Evolutionary conservation across 2,329 filamentous ascomycete species (phyloP), one percentile per base, ranked within the genome.

Genomic region (Cordyceps pruinosa): DNA sequence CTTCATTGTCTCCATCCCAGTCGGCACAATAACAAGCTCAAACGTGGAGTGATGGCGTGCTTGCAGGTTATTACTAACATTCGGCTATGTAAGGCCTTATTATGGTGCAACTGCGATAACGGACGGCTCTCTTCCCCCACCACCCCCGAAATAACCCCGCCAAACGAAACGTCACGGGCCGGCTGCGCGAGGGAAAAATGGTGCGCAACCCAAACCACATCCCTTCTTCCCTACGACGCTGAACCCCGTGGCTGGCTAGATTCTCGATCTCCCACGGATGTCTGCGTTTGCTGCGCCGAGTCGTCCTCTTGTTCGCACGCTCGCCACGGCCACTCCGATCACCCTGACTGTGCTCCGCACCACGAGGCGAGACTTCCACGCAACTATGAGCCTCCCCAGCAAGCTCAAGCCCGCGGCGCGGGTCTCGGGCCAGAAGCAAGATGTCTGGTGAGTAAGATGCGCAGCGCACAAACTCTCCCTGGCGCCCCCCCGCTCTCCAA

Each of bases 401-500:
- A 80, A 79, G 65, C 66, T 80, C 35, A 76, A 76, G 70, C 78
- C 78, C 37, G 78, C 78, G 5, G 75, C 76, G 26, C 68, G 78
- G 26, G 78, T 81, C 19, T 73, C 76, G 10, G 75, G 75, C 23
- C 74, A 77, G 65, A 71, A 74, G 66, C 76, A 80, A 61, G 74
- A 81, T 75, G 78, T 81, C 39, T 81, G 78, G 78, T 79, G 61
- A 68, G 75, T 62, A 42, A 39, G 21, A 23, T n/a, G n/a, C n/a
- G n/a, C n/a, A n/a, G n/a, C n/a, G n/a, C 21, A 25, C 3, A 21
- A 42, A 41, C 9, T n/a, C 5, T 7, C 37, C 37, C 37, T 12
- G 2, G 4, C 37, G 2, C 37, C 4, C 37, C 7, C 17, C 10
- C 37, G 19, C 19, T 21, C 10, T 4, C 21, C 37, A 8, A n/a